Evolutionary conservation across 441 rosid species (phyloP).

Genomic region (Mallotus japonicus): DNA sequence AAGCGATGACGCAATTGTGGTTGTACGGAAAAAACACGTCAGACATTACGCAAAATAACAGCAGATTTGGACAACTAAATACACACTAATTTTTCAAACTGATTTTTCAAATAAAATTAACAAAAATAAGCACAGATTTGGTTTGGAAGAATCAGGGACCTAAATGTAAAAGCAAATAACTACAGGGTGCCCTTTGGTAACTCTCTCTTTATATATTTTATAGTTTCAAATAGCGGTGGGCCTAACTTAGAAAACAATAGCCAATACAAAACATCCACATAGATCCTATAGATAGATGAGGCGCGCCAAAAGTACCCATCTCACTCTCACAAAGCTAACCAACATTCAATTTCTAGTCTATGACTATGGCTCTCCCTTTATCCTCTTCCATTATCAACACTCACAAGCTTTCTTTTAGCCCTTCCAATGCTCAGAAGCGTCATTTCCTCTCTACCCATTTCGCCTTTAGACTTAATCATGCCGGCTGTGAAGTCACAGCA

Average conservation of each 20-base stretch:
- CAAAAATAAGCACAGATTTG: no score
- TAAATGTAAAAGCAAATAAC: no score
- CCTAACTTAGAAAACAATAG: neutral
- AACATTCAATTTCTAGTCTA: neutral
- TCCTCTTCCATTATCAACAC: constrained; percentile 20
- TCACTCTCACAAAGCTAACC: neutral
- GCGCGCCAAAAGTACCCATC: constrained; percentile 20
- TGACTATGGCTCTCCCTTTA: constrained; percentile 24
- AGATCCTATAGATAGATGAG: constrained; percentile 18
- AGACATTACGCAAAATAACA: no score
- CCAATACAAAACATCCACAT: constrained; percentile 19
- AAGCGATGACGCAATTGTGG: no score
- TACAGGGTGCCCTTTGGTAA: no score
- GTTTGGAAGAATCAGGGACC: no score
- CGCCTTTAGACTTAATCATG: constrained; percentile 13
- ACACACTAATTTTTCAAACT: no score
- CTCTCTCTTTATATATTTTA: no score
- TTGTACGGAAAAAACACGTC: no score
- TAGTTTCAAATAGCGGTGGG: no score
- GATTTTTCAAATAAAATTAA: no score
- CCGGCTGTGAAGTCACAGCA: neutral
- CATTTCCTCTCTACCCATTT: constrained; percentile 17
- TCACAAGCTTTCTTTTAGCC: constrained; percentile 10
- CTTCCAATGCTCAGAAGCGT: constrained; percentile 18
- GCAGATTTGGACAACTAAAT: no score